phyloP scores from a whole-genome alignment of 176 grass and related monocot species.

The Hordeum vulgare region DNA sequence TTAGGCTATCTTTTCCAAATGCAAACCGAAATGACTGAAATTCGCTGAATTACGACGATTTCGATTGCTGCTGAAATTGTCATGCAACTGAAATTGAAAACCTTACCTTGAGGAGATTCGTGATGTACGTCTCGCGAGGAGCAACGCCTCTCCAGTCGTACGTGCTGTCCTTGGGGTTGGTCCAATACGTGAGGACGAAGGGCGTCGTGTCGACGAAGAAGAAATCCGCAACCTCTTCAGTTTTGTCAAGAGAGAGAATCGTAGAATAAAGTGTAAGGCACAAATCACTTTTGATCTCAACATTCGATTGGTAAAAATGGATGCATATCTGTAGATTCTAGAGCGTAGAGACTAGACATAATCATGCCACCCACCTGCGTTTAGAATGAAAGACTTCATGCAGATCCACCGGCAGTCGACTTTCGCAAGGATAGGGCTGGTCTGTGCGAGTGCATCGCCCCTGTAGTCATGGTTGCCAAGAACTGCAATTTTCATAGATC shows the following conservation, averaged over 20 bases:
- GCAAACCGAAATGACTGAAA: too few species aligned
- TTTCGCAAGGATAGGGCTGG: constrained; percentile 28
- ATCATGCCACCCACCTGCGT: constrained; percentile 29
- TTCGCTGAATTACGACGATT: too few species aligned
- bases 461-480: constrained; percentile 83
- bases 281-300: background rate
- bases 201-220: constrained; percentile 70
- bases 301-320: background rate
- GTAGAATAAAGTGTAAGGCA: background rate
- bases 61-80: too few species aligned
- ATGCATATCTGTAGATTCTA: too few species aligned
- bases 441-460: constrained; percentile 46
- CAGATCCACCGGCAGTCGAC: constrained; percentile 59
- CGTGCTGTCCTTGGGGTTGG: background rate
- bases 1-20: too few species aligned
- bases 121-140: constrained; percentile 41
- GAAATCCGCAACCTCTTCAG: constrained; percentile 46
- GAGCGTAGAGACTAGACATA: background rate
- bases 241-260: background rate
- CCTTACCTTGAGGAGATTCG: constrained; percentile 40
- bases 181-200: constrained; percentile 60
- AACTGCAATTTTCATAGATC: constrained; percentile 22
- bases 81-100: too few species aligned
- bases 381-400: constrained; percentile 67
- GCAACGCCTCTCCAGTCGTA: constrained; percentile 75